These are phyloP conservation scores for Colletotrichum destructivum DNA, from an alignment of 2,329 filamentous ascomycete genomes.

Conservation along the genomic window DNA sequence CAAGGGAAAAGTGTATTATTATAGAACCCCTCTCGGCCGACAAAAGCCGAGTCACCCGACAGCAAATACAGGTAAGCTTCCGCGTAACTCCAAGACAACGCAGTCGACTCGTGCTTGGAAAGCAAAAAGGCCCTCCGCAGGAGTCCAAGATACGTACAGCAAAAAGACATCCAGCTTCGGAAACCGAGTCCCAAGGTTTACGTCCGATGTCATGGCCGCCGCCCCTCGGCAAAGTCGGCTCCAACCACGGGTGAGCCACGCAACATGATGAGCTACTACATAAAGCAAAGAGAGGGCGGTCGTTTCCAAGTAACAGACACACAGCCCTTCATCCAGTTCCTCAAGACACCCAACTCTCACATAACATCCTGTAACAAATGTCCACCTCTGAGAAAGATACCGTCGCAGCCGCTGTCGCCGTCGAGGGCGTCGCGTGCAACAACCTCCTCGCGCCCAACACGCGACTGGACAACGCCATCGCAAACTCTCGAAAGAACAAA, in stretches of 20 bases:
- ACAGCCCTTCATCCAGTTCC: too few species aligned
- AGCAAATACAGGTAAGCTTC: too few species aligned
- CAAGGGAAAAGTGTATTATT: background rate
- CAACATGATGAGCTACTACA: background rate
- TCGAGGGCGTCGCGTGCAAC: constrained; percentile 7
- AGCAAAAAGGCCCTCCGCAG: background rate
- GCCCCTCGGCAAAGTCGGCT: background rate
- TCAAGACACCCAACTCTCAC: background rate
- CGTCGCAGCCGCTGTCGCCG: background rate
- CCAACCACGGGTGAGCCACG: background rate
- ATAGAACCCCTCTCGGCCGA: background rate
- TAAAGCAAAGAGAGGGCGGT: background rate
- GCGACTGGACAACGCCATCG: constrained; percentile 48
- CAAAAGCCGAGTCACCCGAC: background rate
- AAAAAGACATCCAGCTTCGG: background rate
- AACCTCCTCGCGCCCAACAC: constrained; percentile 17
- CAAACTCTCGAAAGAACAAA: constrained; percentile 51
- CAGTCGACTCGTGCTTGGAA: background rate
- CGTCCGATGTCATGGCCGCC: background rate
- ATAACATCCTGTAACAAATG: background rate
- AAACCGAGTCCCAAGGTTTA: background rate
- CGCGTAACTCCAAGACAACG: background rate
- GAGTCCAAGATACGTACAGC: too few species aligned
- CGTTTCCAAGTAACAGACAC: too few species aligned
- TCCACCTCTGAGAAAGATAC: background rate